A percentile compares a stretch with the other conserved stretches of the same genome.
Conservation (phyloP, 139 green algal genomes). For the Coccomyxa sp. region DNA sequence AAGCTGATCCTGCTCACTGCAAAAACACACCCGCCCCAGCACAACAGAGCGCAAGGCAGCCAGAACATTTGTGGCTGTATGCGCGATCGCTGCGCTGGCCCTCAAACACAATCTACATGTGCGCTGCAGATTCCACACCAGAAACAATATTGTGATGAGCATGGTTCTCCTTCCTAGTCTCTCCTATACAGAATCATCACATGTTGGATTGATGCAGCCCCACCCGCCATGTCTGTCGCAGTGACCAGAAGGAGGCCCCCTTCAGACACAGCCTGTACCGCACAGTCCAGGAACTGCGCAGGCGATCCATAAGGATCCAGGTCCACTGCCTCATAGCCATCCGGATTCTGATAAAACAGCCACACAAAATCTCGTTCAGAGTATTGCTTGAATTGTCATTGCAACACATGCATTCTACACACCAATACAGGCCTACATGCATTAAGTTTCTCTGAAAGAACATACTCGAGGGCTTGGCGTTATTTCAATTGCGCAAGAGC, state of each 20-base stretch:
- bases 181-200: too few species aligned
- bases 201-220: neutral
- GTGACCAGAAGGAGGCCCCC: constrained; percentile 92
- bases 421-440: neutral
- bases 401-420: neutral
- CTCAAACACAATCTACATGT: too few species aligned
- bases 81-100: too few species aligned
- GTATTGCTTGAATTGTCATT: too few species aligned
- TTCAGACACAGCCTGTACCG: constrained; percentile 86
- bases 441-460: neutral
- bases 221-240: constrained; percentile 92
- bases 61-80: too few species aligned
- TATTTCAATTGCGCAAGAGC: too few species aligned
- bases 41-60: too few species aligned
- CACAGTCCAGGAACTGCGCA: constrained; percentile 81
- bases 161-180: too few species aligned
- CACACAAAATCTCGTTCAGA: too few species aligned
- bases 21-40: too few species aligned
- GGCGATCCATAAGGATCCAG: constrained; percentile 97
- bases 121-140: too few species aligned
- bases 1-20: constrained; percentile 55
- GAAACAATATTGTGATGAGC: too few species aligned
- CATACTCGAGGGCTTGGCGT: neutral
- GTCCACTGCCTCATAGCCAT: constrained; percentile 87
- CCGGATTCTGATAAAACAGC: constrained; percentile 23